Evolutionary conservation across 495 filamentous ascomycete genomes (phyloP).

Genomic region (Penicillium diatomitis): DNA sequence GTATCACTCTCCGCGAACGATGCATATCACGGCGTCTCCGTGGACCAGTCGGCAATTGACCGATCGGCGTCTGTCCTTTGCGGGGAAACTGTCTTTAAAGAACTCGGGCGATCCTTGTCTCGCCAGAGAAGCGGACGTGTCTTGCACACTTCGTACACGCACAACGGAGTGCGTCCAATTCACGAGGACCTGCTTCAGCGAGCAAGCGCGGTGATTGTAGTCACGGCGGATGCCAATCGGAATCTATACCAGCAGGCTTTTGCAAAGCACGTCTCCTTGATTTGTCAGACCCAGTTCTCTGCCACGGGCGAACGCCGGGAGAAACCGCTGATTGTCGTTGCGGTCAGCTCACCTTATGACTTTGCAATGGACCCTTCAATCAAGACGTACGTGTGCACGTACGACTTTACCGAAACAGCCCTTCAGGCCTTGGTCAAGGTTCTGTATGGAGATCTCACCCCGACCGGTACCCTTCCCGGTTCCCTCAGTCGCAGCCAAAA

Average conservation of each 20-base stretch:
- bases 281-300: constrained; percentile 64
- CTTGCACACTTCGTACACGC: constrained; percentile 83
- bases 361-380: constrained; percentile 87
- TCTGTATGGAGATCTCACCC: constrained; percentile 66
- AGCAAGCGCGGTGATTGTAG: constrained; percentile 73
- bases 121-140: constrained; percentile 73
- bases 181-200: constrained; percentile 85
- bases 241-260: constrained; percentile 88
- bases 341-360: constrained; percentile 86
- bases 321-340: constrained; percentile 71
- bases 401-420: constrained; percentile 87
- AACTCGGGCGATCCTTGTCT: constrained; percentile 71
- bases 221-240: constrained; percentile 83
- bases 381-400: constrained; percentile 84
- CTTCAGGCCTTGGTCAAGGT: constrained; percentile 73
- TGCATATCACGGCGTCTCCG: constrained; percentile 35
- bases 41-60: constrained; percentile 50
- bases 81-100: constrained; percentile 79
- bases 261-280: constrained; percentile 88
- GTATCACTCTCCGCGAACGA: constrained; percentile 48
- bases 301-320: constrained; percentile 46
- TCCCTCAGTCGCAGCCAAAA: constrained; percentile 77
- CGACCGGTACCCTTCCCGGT: constrained; percentile 66
- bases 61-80: constrained; percentile 63
- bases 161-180: constrained; percentile 78